phyloP scores from a whole-genome alignment of 768 basidiomycete genomes.

The Daedaleopsis nitida region DNA sequence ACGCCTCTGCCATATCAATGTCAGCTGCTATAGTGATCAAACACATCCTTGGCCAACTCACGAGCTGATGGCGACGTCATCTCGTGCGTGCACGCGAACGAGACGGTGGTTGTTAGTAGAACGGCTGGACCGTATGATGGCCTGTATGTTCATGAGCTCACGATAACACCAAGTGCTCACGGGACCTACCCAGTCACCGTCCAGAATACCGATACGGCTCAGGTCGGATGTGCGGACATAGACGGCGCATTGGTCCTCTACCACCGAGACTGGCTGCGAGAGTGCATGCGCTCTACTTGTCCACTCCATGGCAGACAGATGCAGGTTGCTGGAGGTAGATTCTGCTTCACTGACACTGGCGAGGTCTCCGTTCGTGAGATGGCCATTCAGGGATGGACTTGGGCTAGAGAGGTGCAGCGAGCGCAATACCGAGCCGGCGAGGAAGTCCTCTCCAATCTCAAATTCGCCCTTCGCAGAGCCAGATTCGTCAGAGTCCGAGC shows the following conservation, averaged over 20 bases:
- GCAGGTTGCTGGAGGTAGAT: conserved; percentile 8
- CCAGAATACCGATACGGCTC: conserved; percentile 62
- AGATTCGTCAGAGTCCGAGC: not conserved
- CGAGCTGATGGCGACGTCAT: conserved; percentile 29
- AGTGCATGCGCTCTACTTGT: conserved; percentile 33
- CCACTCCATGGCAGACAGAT: conserved; percentile 16
- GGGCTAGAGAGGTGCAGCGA: conserved; percentile 10
- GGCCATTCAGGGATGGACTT: not conserved
- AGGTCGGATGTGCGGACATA: conserved; percentile 68
- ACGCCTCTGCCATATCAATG: conserved; percentile 5
- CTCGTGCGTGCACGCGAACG: conserved; percentile 57
- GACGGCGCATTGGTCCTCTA: conserved; percentile 55
- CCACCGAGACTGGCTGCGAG: conserved; percentile 32
- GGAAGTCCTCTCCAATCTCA: conserved; percentile 75
- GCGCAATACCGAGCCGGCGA: conserved; percentile 52
- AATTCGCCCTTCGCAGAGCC: conserved; percentile 34
- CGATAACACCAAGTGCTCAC: not conserved
- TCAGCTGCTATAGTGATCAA: not conserved
- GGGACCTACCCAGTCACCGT: conserved; percentile 74
- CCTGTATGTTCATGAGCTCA: conserved; percentile 41
- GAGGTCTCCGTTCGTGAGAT: conserved; percentile 11
- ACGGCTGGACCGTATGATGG: conserved; percentile 44
- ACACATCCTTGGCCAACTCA: not conserved
- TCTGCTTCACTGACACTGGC: conserved; percentile 25
- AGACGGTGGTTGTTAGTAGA: conserved; percentile 47